A percentile compares a stretch with the other conserved stretches of the same genome.
phyloP scores from a whole-genome alignment of 2,329 filamentous ascomycete genomes.

The Fusarium xylarioides region DNA sequence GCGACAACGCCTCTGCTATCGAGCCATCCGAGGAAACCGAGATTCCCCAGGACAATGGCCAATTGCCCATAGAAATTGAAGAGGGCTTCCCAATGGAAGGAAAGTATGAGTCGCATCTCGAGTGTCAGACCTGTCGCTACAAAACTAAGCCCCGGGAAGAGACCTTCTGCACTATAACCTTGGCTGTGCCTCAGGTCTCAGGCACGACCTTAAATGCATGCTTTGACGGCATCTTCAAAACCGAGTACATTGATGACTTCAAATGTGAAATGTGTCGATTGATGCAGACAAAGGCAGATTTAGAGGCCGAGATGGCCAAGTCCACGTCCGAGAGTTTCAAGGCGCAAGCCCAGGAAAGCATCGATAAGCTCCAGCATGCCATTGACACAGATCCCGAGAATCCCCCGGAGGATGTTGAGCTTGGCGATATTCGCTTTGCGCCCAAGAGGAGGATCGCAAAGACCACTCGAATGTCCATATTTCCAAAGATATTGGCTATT shows the following conservation, averaged over 20 bases:
- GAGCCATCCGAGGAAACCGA: slow-evolving; percentile 36
- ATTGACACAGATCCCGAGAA: slow-evolving; percentile 85
- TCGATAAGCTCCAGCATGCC: slow-evolving; percentile 72
- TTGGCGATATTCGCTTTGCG: slow-evolving; percentile 78
- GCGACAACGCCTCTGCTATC: slow-evolving; percentile 32
- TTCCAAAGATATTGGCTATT: slow-evolving; percentile 89
- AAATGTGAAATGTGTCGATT: slow-evolving; percentile 93
- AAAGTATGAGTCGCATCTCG: slow-evolving; percentile 90
- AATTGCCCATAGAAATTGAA: slow-evolving; percentile 57
- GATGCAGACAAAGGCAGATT: slow-evolving; percentile 75
- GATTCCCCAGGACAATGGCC: slow-evolving; percentile 33
- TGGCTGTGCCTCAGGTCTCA: slow-evolving; percentile 86
- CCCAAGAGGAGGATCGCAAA: slow-evolving; percentile 87
- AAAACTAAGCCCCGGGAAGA: slow-evolving; percentile 85
- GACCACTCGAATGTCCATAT: slow-evolving; percentile 85
- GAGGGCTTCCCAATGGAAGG: slow-evolving; percentile 93
- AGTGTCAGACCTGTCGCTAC: slow-evolving; percentile 90
- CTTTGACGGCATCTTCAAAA: slow-evolving; percentile 93
- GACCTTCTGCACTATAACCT: slow-evolving; percentile 89
- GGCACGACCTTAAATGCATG: slow-evolving; percentile 86
- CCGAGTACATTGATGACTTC: slow-evolving; percentile 96
- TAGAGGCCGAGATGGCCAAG: slow-evolving; percentile 67
- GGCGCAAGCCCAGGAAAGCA: slow-evolving; percentile 62
- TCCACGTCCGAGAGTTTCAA: slow-evolving; percentile 63
- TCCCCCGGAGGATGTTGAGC: slow-evolving; percentile 73